Conservation (phyloP, 768 basidiomycete genomes). For the Pleurotus djamor region DNA sequence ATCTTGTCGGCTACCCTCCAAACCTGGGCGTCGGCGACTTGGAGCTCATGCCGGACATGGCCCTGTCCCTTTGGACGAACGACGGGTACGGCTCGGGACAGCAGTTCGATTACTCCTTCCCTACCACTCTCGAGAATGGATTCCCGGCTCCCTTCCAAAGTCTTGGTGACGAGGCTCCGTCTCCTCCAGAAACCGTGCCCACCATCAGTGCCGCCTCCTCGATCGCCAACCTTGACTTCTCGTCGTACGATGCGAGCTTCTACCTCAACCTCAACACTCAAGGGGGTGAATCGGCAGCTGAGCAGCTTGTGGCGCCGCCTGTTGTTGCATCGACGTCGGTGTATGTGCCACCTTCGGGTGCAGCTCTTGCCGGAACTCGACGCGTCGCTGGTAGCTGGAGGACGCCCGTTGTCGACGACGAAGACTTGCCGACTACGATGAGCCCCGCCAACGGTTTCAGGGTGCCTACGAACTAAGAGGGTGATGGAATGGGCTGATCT, state of each 20-base stretch:
- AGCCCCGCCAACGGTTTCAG: constrained; percentile 21
- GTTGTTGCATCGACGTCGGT: constrained; percentile 16
- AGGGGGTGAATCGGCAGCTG: constrained; percentile 1
- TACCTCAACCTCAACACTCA: constrained; percentile 32
- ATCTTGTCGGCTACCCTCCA: too few species aligned
- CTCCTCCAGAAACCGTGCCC: background rate
- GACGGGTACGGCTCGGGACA: too few species aligned
- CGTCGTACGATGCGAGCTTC: constrained; percentile 26
- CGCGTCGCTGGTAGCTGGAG: constrained; percentile 57
- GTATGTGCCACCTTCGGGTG: constrained; percentile 58
- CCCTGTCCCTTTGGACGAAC: too few species aligned
- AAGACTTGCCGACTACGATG: constrained; percentile 24
- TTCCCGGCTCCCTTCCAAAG: constrained; percentile 28
- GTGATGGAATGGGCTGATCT: background rate
- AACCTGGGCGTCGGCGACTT: too few species aligned
- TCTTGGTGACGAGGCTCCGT: background rate
- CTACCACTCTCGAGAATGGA: background rate
- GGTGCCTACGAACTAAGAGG: constrained; percentile 18
- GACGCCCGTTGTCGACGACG: constrained; percentile 13
- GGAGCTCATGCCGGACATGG: too few species aligned
- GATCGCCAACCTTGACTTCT: constrained; percentile 9
- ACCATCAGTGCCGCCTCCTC: too few species aligned
- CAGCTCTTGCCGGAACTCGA: constrained; percentile 43
- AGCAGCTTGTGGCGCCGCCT: constrained; percentile 16
- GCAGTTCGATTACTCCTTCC: too few species aligned